These are phyloP conservation scores for Lojkania enalia DNA, from an alignment of 2,329 filamentous ascomycete species.

Conservation along the genomic window DNA sequence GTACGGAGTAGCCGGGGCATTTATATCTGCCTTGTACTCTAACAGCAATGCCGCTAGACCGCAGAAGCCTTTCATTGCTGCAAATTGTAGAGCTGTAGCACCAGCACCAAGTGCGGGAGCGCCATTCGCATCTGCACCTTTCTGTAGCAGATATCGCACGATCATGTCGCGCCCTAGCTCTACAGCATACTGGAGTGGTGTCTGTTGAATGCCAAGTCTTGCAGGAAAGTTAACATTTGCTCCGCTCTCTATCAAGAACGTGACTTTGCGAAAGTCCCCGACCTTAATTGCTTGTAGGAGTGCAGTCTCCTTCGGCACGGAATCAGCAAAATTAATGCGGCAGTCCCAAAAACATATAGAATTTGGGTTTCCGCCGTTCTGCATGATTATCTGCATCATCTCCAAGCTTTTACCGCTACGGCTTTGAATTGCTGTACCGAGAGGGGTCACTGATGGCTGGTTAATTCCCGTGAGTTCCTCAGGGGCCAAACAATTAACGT, in stretches of 20 bases:
- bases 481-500: too few species aligned
- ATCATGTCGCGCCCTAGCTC: conserved; percentile 8
- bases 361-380: too few species aligned
- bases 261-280: background rate
- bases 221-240: conserved; percentile 1
- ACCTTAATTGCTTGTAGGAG: background rate
- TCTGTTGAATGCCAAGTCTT: background rate
- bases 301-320: too few species aligned
- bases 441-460: too few species aligned
- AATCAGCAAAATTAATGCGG: too few species aligned
- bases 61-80: conserved; percentile 9
- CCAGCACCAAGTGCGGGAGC: conserved; percentile 1
- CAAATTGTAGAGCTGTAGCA: conserved; percentile 13
- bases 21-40: conserved; percentile 6
- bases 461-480: too few species aligned
- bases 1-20: conserved; percentile 1
- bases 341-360: too few species aligned
- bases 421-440: too few species aligned
- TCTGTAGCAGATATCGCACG: conserved; percentile 6
- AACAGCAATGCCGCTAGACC: conserved; percentile 9
- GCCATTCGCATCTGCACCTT: conserved; percentile 8
- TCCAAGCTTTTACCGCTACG: too few species aligned
- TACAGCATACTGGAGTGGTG: conserved; percentile 10
- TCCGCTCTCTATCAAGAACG: background rate
- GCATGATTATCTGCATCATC: too few species aligned